phyloP scores from a whole-genome alignment of 805 yeast species.

The Spencermartinsiella europaea region DNA sequence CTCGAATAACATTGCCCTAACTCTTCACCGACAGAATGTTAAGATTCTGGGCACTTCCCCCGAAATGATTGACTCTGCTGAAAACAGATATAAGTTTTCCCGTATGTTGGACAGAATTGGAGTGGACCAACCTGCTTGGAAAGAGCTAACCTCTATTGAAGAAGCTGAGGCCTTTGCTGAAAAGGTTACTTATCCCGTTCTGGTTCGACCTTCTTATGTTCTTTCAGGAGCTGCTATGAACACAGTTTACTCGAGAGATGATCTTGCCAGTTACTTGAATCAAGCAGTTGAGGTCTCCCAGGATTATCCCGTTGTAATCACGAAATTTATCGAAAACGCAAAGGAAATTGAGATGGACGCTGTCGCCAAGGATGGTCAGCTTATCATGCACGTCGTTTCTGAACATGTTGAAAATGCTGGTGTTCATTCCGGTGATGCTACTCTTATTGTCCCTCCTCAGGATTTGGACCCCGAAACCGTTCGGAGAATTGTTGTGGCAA shows the following conservation, averaged over 20 bases:
- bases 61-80: constrained; percentile 97
- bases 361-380: constrained; percentile 90
- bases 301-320: constrained; percentile 95
- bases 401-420: constrained; percentile 99
- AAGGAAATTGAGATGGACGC: constrained; percentile 99
- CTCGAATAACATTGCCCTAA: constrained; percentile 91
- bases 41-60: constrained; percentile 97
- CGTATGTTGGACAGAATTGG: constrained; percentile 95
- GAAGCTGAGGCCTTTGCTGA: constrained; percentile 94
- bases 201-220: constrained; percentile 96
- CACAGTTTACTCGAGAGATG: constrained; percentile 86
- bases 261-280: constrained; percentile 76
- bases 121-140: constrained; percentile 99
- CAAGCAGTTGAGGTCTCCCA: constrained; percentile 98
- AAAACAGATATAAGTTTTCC: constrained; percentile 95
- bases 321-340: constrained; percentile 94
- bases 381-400: constrained; percentile 95
- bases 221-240: constrained; percentile 99
- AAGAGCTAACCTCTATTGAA: constrained; percentile 84
- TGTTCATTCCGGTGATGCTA: constrained; percentile 99
- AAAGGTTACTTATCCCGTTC: constrained; percentile 85
- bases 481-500: constrained; percentile 83
- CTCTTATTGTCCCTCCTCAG: constrained; percentile 94
- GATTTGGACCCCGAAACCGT: constrained; percentile 90
- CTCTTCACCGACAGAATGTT: constrained; percentile 88